Percentiles rank a stretch among this genome's conserved stretches.
These are phyloP conservation scores for Globisporangium solare DNA, from an alignment of 352 stramenopile species.

Conservation along the genomic window DNA sequence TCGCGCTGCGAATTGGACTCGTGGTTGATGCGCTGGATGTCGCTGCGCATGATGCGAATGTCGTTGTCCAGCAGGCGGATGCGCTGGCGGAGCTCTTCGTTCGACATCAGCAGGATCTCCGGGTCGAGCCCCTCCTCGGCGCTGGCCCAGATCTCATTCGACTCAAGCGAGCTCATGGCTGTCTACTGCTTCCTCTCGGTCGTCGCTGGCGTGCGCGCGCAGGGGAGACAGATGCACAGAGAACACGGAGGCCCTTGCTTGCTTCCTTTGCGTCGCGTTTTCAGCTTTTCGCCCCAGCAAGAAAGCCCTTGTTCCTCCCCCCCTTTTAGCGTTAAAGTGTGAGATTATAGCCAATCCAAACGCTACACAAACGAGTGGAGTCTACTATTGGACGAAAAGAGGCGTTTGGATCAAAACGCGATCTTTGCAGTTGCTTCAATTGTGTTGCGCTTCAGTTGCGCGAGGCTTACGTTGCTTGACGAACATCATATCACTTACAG, in stretches of 20 bases:
- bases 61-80: constrained; percentile 96
- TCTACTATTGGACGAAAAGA: constrained; percentile 13
- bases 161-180: constrained; percentile 60
- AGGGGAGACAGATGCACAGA: neutral
- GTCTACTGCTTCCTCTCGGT: neutral
- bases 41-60: constrained; percentile 96
- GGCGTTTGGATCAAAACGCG: constrained; percentile 1
- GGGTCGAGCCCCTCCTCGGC: constrained; percentile 65
- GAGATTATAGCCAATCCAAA: constrained; percentile 3
- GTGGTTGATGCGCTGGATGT: constrained; percentile 96
- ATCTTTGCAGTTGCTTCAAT: constrained; percentile 11
- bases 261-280: constrained; percentile 14
- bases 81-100: constrained; percentile 93
- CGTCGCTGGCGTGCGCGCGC: neutral
- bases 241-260: constrained; percentile 1
- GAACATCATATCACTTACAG: no score
- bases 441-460: neutral
- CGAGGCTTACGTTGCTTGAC: neutral
- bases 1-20: constrained; percentile 92
- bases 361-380: neutral
- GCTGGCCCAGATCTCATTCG: constrained; percentile 53
- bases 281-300: neutral
- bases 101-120: constrained; percentile 93
- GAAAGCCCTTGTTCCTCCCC: constrained; percentile 5
- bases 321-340: constrained; percentile 7